Conservation (phyloP, 2,329 filamentous ascomycete genomes). For the Aspergillus sp. region DNA sequence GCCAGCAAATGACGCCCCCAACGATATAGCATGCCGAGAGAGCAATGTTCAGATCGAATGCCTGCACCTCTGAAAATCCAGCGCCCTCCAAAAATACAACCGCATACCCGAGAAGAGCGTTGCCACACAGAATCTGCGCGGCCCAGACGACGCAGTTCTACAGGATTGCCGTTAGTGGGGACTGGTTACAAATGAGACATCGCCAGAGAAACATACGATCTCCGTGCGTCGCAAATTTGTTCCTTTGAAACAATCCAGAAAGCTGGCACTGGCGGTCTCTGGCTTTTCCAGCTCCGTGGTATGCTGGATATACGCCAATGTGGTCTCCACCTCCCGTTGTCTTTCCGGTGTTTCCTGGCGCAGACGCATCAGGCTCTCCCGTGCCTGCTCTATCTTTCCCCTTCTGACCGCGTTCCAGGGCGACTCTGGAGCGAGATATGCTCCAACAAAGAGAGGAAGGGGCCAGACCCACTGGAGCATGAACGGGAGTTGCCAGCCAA, state of each 20-base stretch:
- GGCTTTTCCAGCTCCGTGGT: conserved; percentile 74
- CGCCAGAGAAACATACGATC: conserved; percentile 41
- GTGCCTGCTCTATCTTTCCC: not conserved
- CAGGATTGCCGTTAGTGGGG: conserved; percentile 16
- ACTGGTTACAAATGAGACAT: not conserved
- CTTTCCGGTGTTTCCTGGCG: conserved; percentile 1
- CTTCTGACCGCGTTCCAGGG: conserved; percentile 10
- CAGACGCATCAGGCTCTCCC: conserved; percentile 1
- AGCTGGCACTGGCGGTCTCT: conserved; percentile 67
- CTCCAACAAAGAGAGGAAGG: conserved; percentile 21
- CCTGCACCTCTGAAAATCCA: conserved; percentile 34
- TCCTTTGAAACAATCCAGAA: conserved; percentile 78
- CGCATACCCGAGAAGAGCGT: conserved; percentile 36
- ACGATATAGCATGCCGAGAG: conserved; percentile 42
- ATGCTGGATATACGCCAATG: conserved; percentile 84
- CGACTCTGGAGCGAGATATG: conserved; percentile 29
- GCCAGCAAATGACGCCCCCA: conserved; percentile 41
- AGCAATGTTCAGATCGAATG: conserved; percentile 41
- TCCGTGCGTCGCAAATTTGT: conserved; percentile 73
- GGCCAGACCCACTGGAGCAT: conserved; percentile 20
- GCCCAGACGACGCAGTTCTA: conserved; percentile 41
- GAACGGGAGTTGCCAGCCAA: conserved; percentile 17
- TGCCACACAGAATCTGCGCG: conserved; percentile 38
- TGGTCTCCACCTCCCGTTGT: conserved; percentile 48
- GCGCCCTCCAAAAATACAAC: conserved; percentile 41